Evolutionary conservation across 352 stramenopile genomes (phyloP), one percentile per base, ranked within the genome.

Genomic region (Phytophthora pinifolia): DNA sequence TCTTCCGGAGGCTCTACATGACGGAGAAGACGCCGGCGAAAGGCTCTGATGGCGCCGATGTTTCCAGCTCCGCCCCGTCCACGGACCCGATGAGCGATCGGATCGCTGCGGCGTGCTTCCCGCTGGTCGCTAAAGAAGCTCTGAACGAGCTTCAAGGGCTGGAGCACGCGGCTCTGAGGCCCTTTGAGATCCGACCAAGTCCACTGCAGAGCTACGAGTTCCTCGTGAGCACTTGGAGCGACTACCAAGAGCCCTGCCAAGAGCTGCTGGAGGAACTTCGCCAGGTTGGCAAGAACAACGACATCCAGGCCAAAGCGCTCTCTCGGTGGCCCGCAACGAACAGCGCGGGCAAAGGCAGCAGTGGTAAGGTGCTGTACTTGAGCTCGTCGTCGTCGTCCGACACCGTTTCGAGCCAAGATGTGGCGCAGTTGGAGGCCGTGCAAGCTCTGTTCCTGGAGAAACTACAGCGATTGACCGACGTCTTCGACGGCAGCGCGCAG

Each of bases 341-440:
- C 13, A 47, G 36, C 14, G 34, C 20, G 44, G 64, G 43, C 1
- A 57, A 46, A 14, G 53, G 46, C 20, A 33, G 39, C 22, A 60
- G 68, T 31, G 55, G 47, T 9, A 59, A 78, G 2, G 62, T 82
- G 15, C 49, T 84, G 36, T 82, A 89, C 31, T 15, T 88, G 46
- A 88, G 77, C 45, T 79, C 79, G 1, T 83, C 74, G 4, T 65
- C 50, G 1, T 75, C 76, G 0, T 35, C 60, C 2, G 59, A 70
- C 27, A 65, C 17, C 2, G 46, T 90, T 2, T 88, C 75, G 1
- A 90, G 75, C 32, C 79, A 90, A 46, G 75, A 90, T 34, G 81
- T 88, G n/a, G 68, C 65, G 3, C 79, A 90, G 46, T 65, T 86
- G 9, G 76, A 88, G n/a, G 71, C 75, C 0, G 51, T 83, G 0